Evolutionary conservation across 129 eudicot species (phyloP).

Genomic region (Dittrichia graveolens): DNA sequence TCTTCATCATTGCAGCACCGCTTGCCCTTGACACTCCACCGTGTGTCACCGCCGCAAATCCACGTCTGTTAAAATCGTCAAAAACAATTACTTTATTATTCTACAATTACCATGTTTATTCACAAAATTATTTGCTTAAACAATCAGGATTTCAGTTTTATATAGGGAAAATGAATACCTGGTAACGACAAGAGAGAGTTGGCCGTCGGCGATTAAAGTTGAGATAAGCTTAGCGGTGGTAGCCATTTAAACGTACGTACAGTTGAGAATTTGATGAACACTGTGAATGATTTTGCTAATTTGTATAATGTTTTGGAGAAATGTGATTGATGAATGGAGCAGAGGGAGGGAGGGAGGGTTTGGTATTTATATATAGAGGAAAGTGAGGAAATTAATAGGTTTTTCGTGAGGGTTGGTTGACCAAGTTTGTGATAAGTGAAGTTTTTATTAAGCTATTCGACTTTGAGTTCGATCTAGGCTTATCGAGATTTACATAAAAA

Average conservation of each 20-base stretch:
- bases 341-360: no score
- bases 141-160: neutral
- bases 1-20: slow-evolving; percentile 43
- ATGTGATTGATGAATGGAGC: neutral
- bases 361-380: slow-evolving; percentile 7
- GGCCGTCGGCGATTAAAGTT: slow-evolving; percentile 11
- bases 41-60: slow-evolving; percentile 49
- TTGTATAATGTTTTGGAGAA: neutral
- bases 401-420: neutral
- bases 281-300: no score
- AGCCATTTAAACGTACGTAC: neutral
- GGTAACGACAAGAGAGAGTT: slow-evolving; percentile 3
- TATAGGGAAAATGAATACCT: slow-evolving; percentile 10
- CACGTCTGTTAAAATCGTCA: slow-evolving; percentile 40
- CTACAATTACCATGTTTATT: no score
- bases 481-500: no score
- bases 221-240: slow-evolving; percentile 2
- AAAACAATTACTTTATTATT: neutral
- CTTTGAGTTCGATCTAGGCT: no score
- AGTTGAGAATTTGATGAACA: neutral
- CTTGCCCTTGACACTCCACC: slow-evolving; percentile 36
- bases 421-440: no score
- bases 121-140: neutral
- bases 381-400: neutral
- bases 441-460: no score